Base-by-base conservation (phyloP, 2,329 filamentous ascomycete species). In the Botrytis cinerea region DNA sequence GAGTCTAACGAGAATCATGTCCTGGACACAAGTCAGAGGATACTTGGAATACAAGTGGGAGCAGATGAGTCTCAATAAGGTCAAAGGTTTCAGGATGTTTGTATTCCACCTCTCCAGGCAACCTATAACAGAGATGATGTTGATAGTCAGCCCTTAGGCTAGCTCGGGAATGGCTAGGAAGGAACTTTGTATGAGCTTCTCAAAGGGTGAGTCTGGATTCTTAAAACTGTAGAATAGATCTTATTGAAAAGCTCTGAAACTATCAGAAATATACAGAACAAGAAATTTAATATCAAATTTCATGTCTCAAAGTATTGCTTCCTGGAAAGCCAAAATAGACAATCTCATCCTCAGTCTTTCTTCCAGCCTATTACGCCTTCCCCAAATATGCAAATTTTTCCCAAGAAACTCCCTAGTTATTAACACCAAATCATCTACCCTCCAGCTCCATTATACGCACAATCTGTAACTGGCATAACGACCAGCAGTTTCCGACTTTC, bases 401-500 rank as follows among this genome's bases (percentile, higher is more conserved):
- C 75, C 64, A 66, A 72, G 63, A 35, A 76, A 76, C 74, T 74
- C 73, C 76, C 51, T 35, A 72, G 32, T 51, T 57, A 51, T 46
- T 54, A 75, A 76, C 76, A 73, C 74, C 59, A 73, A 70, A 68
- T 73, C 45, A 63, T 45, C 67, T 45, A 64, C 64, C n/a, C 54
- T 66, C n/a, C 20, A 28, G 12, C 20, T 20, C 48, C 35, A 68
- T 61, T 83, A 91, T 78, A 91, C 89, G 77, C 89, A 91, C 72
- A 91, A 81, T 79, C 95, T 87, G 84, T 99, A 99, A 88, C 94
- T 97, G 67, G 96, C 96, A 84, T 99, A 99, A 71, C 96, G 88
- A 75, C 96, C 96, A 22, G 96, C 96, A 73, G 96, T 99, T 87
- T 98, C 96, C 81, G 92, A 95, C 83, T 92, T 95, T 77, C 96